A percentile compares a stretch with the other conserved stretches of the same genome.
Evolutionary conservation across 1,284 basidiomycete species (phyloP).

Genomic region (Cryptococcus deneoformans): DNA sequence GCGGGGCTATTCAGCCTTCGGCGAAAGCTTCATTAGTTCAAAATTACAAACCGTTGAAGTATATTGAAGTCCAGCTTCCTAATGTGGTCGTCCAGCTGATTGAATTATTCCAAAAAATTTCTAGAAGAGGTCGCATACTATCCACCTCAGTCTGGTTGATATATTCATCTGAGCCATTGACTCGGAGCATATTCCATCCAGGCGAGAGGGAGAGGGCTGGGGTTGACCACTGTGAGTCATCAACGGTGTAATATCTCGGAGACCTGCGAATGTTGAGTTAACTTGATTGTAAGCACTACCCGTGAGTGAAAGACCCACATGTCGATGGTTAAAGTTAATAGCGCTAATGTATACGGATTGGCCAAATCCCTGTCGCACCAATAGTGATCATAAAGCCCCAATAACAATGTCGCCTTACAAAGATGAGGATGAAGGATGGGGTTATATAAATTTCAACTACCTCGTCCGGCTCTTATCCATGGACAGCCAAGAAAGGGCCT

Average conservation of each 20-base stretch:
- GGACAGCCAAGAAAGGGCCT: too few species aligned
- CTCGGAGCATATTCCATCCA: conserved; percentile 39
- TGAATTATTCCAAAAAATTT: conserved; percentile 24
- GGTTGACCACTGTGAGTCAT: conserved; percentile 35
- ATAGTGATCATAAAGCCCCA: too few species aligned
- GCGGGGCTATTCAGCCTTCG: not conserved
- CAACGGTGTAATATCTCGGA: conserved; percentile 27
- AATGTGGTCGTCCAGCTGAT: conserved; percentile 27
- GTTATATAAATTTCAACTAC: too few species aligned
- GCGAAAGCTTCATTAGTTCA: not conserved
- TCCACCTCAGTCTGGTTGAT: conserved; percentile 19
- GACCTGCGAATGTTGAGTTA: not conserved
- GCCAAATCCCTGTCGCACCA: too few species aligned
- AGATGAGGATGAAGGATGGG: too few species aligned
- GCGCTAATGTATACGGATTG: too few species aligned
- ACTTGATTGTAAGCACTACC: too few species aligned
- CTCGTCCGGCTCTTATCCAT: too few species aligned
- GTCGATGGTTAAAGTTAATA: too few species aligned
- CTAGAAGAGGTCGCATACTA: conserved; percentile 19
- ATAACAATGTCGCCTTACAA: too few species aligned
- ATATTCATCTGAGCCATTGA: conserved; percentile 20
- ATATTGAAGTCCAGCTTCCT: conserved; percentile 16
- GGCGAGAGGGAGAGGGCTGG: conserved; percentile 17
- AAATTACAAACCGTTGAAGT: conserved; percentile 22
- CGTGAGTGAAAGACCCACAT: too few species aligned